A percentile compares a stretch with the other conserved stretches of the same genome.
These are phyloP conservation scores for Fusarium avenaceum DNA, from an alignment of 2,329 filamentous ascomycete species.

Conservation along the genomic window DNA sequence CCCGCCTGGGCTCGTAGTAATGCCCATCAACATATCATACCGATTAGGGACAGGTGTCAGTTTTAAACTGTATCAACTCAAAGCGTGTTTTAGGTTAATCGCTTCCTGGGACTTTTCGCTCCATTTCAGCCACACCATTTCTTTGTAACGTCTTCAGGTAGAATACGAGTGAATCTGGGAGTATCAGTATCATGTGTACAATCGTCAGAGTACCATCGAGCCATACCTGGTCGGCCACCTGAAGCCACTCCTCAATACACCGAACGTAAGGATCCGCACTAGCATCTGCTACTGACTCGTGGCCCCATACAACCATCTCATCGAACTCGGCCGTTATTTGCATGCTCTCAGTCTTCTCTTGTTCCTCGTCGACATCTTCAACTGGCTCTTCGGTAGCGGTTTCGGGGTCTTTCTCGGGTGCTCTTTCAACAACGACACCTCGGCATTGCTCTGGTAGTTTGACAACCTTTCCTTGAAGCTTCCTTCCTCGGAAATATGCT, in stretches of 20 bases:
- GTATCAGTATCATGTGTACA: slow-evolving; percentile 14
- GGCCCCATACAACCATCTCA: slow-evolving; percentile 84
- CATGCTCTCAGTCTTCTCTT: slow-evolving; percentile 64
- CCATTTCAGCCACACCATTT: background rate
- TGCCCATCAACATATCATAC: background rate
- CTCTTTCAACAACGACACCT: slow-evolving; percentile 68
- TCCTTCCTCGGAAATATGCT: slow-evolving; percentile 84
- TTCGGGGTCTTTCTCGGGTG: slow-evolving; percentile 53
- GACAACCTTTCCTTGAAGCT: slow-evolving; percentile 76
- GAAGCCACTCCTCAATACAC: slow-evolving; percentile 84
- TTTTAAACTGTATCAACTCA: background rate
- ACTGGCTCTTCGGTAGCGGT: slow-evolving; percentile 55
- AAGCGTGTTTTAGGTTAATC: background rate
- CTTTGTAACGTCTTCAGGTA: background rate
- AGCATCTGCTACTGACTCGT: slow-evolving; percentile 75
- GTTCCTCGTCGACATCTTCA: slow-evolving; percentile 58
- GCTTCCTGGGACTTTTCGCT: background rate
- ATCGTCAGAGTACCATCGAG: background rate
- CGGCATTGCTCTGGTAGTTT: slow-evolving; percentile 79
- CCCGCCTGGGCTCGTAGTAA: background rate
- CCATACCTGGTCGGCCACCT: slow-evolving; percentile 76
- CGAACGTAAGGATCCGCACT: slow-evolving; percentile 78
- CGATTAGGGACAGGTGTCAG: background rate
- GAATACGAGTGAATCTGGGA: slow-evolving; percentile 45
- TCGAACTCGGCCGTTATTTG: slow-evolving; percentile 78